A percentile compares a stretch with the other conserved stretches of the same genome.
phyloP scores from a whole-genome alignment of 1,284 basidiomycete genomes.

The Apiotrichum porosum region DNA sequence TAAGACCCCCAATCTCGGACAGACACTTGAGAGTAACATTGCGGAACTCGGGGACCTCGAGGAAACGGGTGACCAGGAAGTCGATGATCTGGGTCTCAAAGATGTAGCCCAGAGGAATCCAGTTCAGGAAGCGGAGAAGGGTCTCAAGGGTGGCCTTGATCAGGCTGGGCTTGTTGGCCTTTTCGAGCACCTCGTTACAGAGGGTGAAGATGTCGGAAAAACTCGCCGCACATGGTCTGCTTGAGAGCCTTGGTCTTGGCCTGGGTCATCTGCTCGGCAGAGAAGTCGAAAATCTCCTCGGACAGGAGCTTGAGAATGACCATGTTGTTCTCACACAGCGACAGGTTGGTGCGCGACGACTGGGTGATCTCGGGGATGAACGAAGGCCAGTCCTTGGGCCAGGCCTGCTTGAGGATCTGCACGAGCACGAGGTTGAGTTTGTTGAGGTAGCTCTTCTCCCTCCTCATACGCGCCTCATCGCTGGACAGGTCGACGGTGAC shows the following conservation, averaged over 20 bases:
- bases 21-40: constrained; percentile 97
- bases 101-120: constrained; percentile 98
- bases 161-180: constrained; percentile 93
- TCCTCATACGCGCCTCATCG: constrained; percentile 77
- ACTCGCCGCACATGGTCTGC: constrained; percentile 96
- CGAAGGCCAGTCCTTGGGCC: constrained; percentile 98
- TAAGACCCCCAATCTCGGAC: constrained; percentile 91
- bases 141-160: constrained; percentile 97
- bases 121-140: constrained; percentile 92
- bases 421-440: constrained; percentile 96
- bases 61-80: constrained; percentile 88
- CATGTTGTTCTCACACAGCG: constrained; percentile 99
- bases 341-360: constrained; percentile 92
- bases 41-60: constrained; percentile 94
- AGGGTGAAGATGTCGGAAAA: constrained; percentile 93
- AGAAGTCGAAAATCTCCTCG: constrained; percentile 99
- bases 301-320: constrained; percentile 95
- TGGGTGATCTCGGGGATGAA: constrained; percentile 98
- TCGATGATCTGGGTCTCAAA: constrained; percentile 99
- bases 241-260: constrained; percentile 96
- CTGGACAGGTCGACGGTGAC: constrained; percentile 88
- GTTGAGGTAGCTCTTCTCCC: constrained; percentile 93
- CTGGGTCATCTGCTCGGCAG: constrained; percentile 98
- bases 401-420: constrained; percentile 99
- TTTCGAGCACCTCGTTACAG: constrained; percentile 92